A percentile compares a stretch with the other conserved stretches of the same genome.
These are phyloP conservation scores for Fusarium tuaranense DNA, from an alignment of 2,329 filamentous ascomycete genomes.

Conservation along the genomic window DNA sequence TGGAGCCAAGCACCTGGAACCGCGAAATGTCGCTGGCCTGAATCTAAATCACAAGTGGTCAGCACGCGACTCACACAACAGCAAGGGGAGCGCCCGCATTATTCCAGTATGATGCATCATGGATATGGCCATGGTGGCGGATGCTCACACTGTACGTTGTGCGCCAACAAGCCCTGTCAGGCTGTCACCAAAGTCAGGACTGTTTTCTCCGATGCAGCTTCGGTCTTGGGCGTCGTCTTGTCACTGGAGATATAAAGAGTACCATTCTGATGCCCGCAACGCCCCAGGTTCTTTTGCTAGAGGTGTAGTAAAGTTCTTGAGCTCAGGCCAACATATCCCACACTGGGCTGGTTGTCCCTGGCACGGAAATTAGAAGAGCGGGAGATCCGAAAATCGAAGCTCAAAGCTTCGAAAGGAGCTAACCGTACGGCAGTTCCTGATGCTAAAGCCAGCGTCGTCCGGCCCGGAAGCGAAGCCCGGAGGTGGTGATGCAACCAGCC, in stretches of 20 bases:
- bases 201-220: not conserved
- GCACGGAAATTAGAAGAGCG: not conserved
- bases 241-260: not conserved
- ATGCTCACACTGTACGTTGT: constrained; percentile 1
- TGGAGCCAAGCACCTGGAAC: constrained; percentile 2
- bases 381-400: not conserved
- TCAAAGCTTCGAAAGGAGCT: not conserved
- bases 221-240: not conserved
- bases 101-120: constrained; percentile 7
- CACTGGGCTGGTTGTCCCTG: not conserved
- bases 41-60: constrained; percentile 25
- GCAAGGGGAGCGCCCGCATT: constrained; percentile 5
- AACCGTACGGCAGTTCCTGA: not conserved
- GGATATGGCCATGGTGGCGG: constrained; percentile 14
- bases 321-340: not conserved
- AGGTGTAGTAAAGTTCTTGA: not conserved
- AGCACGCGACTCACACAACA: constrained; percentile 5
- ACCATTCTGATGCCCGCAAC: not conserved
- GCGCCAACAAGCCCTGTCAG: not conserved
- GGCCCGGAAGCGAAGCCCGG: not conserved
- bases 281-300: not conserved
- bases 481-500: constrained; percentile 4
- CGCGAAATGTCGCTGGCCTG: constrained; percentile 20
- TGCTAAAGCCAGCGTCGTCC: not conserved
- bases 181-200: not conserved